Base-by-base conservation (phyloP, 208 protist genomes). In the Leishmania aethiopica region DNA sequence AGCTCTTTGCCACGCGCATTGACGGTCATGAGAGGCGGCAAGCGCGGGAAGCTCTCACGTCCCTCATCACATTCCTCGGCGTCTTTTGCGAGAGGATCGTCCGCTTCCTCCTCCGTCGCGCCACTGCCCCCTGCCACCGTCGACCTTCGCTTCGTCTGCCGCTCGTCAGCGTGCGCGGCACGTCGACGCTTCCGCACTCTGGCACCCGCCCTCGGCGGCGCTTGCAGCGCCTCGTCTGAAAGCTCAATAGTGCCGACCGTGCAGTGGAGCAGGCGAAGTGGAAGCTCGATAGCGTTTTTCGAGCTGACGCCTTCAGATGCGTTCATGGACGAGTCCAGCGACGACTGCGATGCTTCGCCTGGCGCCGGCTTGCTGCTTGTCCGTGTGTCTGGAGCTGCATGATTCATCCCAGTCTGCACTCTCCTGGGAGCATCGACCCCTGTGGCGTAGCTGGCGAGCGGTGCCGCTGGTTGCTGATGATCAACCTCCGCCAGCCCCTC, bases 1-100 rank as follows among this genome's bases (percentile, higher is more conserved):
- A 94, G 78, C 28, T 75, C 69, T 35, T 88, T 89, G 3, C 91
- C 92, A 4, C 76, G 47, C 17, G 62, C 64, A 59, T 86, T 82
- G 0, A 79, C 70, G 25, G 71, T 59, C 51, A 67, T 49, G 42
- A 37, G 35, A 47, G 79, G 47, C 0, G 79, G 78, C 25, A 83
- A 45, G 49, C 42, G 32, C 3, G 77, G 72, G 7, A 74, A 35
- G 3, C 11, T 6, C 45, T 2, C 40, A 35, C 2, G 22, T 7
- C 13, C 40, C 69, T 74, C 83, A 3, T 37, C 64, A 19, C 66
- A 17, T n/a, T 55, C 64, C 37, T 77, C 57, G 3, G 79, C 62
- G 6, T 83, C 82, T 53, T 77, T 69, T 17, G 15, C 62, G 13
- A 28, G 28, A 47, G 5, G 17, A 37, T 62, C 64, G n/a, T 81